Conservation (phyloP, 208 protist genomes). For the Leishmania aethiopica region DNA sequence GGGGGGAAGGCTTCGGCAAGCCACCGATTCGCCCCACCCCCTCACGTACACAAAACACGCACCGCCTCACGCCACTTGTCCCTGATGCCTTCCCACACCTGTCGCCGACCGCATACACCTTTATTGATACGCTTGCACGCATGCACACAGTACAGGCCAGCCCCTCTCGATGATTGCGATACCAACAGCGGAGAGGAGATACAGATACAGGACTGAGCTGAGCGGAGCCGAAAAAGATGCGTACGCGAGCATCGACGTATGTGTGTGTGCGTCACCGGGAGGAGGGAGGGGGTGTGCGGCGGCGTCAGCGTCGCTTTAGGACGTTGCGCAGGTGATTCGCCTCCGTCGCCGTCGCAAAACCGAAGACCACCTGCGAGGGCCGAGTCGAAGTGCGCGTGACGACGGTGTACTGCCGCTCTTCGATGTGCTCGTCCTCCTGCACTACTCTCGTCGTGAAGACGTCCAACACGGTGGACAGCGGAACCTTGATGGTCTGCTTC, state of each 20-base stretch:
- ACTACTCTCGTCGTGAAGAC: conserved; percentile 45
- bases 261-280: neutral
- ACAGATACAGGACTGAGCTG: neutral
- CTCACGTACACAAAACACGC: neutral
- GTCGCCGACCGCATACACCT: neutral
- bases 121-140: neutral
- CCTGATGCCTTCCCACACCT: neutral
- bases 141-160: neutral
- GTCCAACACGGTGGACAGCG: conserved; percentile 47
- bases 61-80: neutral
- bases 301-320: conserved; percentile 21
- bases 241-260: neutral
- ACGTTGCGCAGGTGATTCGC: conserved; percentile 55
- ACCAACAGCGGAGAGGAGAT: neutral
- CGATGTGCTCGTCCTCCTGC: conserved; percentile 52
- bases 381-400: conserved; percentile 66
- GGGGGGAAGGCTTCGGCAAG: neutral
- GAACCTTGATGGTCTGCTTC: conserved; percentile 62
- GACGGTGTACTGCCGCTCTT: conserved; percentile 58
- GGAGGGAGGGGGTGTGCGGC: neutral
- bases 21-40: neutral
- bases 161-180: neutral
- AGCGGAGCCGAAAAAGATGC: neutral
- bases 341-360: conserved; percentile 59
- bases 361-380: conserved; percentile 85